Base-by-base conservation (phyloP, 345 rosid species). In the Triadica sebifera region DNA sequence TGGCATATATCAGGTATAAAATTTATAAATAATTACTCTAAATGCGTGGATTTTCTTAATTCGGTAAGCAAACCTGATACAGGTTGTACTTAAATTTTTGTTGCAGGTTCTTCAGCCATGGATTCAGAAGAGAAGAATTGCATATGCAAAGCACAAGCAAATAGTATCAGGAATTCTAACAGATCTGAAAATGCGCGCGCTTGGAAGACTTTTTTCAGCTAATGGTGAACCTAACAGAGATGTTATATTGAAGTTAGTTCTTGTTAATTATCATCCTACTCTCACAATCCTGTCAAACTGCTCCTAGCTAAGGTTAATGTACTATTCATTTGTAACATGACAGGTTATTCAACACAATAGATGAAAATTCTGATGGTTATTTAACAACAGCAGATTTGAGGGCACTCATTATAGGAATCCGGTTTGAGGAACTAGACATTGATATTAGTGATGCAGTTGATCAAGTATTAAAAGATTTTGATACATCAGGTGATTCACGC, bases 101-200 rank as follows among this genome's bases (percentile, higher is more conserved):
- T 5, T 50, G 73, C 81, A 84, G 83, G 55, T 84, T 24, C 74
- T 81, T 67, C 76, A 73, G 70, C 86, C 84, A 3, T 84, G 84
- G 84, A 81, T 84, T 76, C 84, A 78, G 72, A 74, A 56, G 69
- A 75, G 86, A 70, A 78, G 84, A 41, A 72, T 84, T 3, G 82
- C 82, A 66, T 84, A 75, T 49, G 70, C 80, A 70, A 81, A 67
- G 24, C 79, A 70, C 12, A 83, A 67, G 71, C 69, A 73, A 6
- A 51, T 84, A 6, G 49, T 78, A 20, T 77, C 72, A 11, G 78
- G 77, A 57, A 70, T 84, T 38, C 66, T 84, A 22, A 69, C 50
- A 64, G 81, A 77, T 51, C 66, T 76, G 5, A 81, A 78, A 65
- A 58, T 25, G 8, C 75, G 70, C 7, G 78, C 82, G 0, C 10